Conservation (phyloP, 2,329 filamentous ascomycete species). For the Ascochyta lentis region DNA sequence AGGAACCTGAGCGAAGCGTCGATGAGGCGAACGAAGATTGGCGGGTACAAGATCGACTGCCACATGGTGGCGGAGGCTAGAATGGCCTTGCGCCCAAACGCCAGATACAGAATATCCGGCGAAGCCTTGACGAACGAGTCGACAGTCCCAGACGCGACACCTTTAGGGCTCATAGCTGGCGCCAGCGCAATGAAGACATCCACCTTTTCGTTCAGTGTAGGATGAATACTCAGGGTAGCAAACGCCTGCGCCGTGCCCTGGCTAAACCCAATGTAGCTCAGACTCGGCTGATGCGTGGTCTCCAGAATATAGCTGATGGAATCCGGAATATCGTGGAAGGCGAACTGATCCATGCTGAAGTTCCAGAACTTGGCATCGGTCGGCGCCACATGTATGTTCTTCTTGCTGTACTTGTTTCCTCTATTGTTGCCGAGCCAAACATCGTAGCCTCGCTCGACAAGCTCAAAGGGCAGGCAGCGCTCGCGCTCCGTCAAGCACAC, state of each 20-base stretch:
- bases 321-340: constrained; percentile 95
- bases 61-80: constrained; percentile 94
- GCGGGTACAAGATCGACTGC: constrained; percentile 94
- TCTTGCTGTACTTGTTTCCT: constrained; percentile 99
- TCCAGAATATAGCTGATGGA: constrained; percentile 90
- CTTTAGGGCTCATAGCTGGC: constrained; percentile 94
- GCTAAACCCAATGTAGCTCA: constrained; percentile 97
- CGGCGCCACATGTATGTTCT: constrained; percentile 78
- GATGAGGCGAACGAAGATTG: constrained; percentile 87
- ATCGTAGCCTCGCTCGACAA: constrained; percentile 92
- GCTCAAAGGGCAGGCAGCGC: constrained; percentile 83
- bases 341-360: constrained; percentile 98
- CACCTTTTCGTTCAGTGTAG: constrained; percentile 87
- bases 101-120: constrained; percentile 87
- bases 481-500: constrained; percentile 88
- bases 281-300: constrained; percentile 78
- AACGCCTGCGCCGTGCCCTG: constrained; percentile 98
- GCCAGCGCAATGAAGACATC: constrained; percentile 96
- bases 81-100: constrained; percentile 91
- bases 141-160: constrained; percentile 86
- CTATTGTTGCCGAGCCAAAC: constrained; percentile 98
- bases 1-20: constrained; percentile 82
- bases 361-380: constrained; percentile 86
- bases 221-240: constrained; percentile 89
- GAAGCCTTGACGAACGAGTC: constrained; percentile 93